Evolutionary conservation across 192 early-diverging fungal genomes (phyloP).

Genomic region (Coemansia sp.): DNA sequence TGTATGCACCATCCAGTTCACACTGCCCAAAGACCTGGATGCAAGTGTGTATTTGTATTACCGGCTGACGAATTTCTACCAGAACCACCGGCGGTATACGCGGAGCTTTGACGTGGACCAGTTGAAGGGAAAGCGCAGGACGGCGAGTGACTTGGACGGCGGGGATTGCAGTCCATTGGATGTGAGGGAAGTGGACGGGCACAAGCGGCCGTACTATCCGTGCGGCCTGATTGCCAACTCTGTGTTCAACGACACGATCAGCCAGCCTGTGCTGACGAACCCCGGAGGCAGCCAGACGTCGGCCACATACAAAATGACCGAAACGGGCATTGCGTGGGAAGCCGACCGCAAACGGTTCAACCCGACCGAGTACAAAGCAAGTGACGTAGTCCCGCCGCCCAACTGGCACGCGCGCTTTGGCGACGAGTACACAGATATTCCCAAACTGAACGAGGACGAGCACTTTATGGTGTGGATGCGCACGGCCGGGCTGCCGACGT

Average conservation of each 20-base stretch:
- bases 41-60: slow-evolving; percentile 92
- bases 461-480: slow-evolving; percentile 99
- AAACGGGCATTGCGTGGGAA: slow-evolving; percentile 84
- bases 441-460: slow-evolving; percentile 68
- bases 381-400: slow-evolving; percentile 78
- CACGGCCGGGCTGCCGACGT: slow-evolving; percentile 90
- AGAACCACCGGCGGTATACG: slow-evolving; percentile 97
- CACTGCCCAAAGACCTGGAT: slow-evolving; percentile 64
- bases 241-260: slow-evolving; percentile 84
- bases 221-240: slow-evolving; percentile 99
- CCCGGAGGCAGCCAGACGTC: slow-evolving; percentile 32
- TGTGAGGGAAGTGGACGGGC: slow-evolving; percentile 14
- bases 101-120: slow-evolving; percentile 85
- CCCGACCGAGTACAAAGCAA: slow-evolving; percentile 54
- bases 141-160: slow-evolving; percentile 41
- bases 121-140: slow-evolving; percentile 65
- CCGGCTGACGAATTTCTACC: slow-evolving; percentile 96
- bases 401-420: slow-evolving; percentile 73
- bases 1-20: slow-evolving; percentile 74
- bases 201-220: slow-evolving; percentile 73
- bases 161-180: slow-evolving; percentile 65
- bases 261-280: slow-evolving; percentile 58
- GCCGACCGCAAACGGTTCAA: slow-evolving; percentile 74
- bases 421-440: slow-evolving; percentile 57
- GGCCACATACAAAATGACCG: slow-evolving; percentile 59